A percentile compares a stretch with the other conserved stretches of the same genome.
Evolutionary conservation across 2,329 filamentous ascomycete species (phyloP).

Genomic region (Apiospora arundinis): DNA sequence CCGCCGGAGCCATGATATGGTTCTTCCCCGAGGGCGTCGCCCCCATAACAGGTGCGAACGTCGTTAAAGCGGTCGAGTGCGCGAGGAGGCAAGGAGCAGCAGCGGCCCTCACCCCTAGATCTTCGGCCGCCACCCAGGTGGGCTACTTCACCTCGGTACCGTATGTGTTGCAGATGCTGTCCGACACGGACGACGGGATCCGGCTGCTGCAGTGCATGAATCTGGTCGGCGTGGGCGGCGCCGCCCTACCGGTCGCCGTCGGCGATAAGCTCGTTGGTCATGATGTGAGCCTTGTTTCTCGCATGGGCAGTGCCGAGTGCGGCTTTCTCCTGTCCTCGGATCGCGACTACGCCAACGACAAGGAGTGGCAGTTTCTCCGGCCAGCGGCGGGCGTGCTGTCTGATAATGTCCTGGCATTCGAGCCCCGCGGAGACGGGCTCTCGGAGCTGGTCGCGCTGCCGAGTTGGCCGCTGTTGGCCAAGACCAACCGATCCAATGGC

Average conservation of each 20-base stretch:
- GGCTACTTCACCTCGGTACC: slow-evolving; percentile 69
- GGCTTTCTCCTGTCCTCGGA: slow-evolving; percentile 70
- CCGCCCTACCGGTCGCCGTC: slow-evolving; percentile 58
- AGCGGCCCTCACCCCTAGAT: background rate
- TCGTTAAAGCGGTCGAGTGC: slow-evolving; percentile 53
- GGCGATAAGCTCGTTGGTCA: slow-evolving; percentile 59
- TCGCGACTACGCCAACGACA: slow-evolving; percentile 58
- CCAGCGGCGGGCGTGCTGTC: slow-evolving; percentile 30
- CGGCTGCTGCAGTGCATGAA: slow-evolving; percentile 56
- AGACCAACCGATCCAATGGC: slow-evolving; percentile 62
- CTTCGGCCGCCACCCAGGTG: slow-evolving; percentile 36
- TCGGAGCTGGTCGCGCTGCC: slow-evolving; percentile 61
- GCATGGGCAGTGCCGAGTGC: slow-evolving; percentile 71
- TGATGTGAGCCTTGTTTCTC: slow-evolving; percentile 63
- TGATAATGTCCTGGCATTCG: slow-evolving; percentile 50
- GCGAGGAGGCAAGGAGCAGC: slow-evolving; percentile 35
- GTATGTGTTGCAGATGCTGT: slow-evolving; percentile 61
- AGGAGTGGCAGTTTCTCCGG: slow-evolving; percentile 67
- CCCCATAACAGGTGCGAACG: slow-evolving; percentile 62
- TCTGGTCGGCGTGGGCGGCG: slow-evolving; percentile 69
- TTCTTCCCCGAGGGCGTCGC: slow-evolving; percentile 63
- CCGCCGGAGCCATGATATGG: slow-evolving; percentile 64
- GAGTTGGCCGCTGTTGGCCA: slow-evolving; percentile 65
- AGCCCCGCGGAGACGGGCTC: slow-evolving; percentile 48
- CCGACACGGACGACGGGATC: slow-evolving; percentile 49